Conservation (phyloP, 768 basidiomycete genomes). For the Tylopilus balloui region DNA sequence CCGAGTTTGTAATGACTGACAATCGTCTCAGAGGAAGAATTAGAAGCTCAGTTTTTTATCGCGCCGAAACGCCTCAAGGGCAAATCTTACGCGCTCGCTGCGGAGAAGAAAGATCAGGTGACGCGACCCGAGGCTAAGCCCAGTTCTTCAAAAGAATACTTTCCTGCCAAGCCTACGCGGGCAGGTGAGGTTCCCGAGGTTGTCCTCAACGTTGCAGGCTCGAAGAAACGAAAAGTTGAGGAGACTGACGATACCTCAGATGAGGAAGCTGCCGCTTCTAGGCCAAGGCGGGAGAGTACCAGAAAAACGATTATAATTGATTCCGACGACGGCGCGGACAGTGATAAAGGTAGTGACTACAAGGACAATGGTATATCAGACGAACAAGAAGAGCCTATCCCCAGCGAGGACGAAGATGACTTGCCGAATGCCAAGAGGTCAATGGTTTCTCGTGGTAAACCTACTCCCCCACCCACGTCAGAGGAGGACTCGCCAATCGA, state of each 20-base stretch:
- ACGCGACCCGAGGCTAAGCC: conserved; percentile 14
- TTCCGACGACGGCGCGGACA: conserved; percentile 49
- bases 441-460: conserved; percentile 21
- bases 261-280: conserved; percentile 33
- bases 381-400: conserved; percentile 33
- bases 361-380: conserved; percentile 34
- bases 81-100: conserved; percentile 64
- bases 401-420: conserved; percentile 26
- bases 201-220: conserved; percentile 39
- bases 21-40: conserved; percentile 44
- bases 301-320: conserved; percentile 42
- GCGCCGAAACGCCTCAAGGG: conserved; percentile 71
- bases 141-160: conserved; percentile 17
- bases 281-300: conserved; percentile 34
- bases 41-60: conserved; percentile 40
- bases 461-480: conserved; percentile 29
- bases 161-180: conserved; percentile 29
- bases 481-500: conserved; percentile 26
- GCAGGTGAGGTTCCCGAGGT: conserved; percentile 54
- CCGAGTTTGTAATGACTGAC: neutral
- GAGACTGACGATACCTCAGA: conserved; percentile 22
- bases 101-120: conserved; percentile 32
- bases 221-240: conserved; percentile 18
- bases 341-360: conserved; percentile 25
- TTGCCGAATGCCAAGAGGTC: conserved; percentile 20